phyloP scores from a whole-genome alignment of 306 rosid genomes.

The Cicer cuneatum region DNA sequence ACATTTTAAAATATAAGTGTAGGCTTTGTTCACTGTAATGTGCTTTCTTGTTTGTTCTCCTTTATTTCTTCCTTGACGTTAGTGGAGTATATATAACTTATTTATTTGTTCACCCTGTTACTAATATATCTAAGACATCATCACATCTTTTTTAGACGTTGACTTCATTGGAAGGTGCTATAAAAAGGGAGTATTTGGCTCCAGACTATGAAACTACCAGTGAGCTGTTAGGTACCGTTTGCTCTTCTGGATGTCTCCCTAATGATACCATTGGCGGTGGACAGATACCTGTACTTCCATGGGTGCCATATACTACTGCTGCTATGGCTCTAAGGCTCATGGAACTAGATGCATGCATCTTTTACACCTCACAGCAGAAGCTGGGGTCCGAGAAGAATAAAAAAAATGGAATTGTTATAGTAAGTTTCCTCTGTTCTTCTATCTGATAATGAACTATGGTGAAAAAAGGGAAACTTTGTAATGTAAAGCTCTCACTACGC shows the following conservation, averaged over 20 bases:
- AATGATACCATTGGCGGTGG: conserved; percentile 40
- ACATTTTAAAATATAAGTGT: conserved; percentile 1
- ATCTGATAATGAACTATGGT: conserved; percentile 18
- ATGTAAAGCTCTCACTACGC: background rate
- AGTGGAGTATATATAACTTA: conserved; percentile 4
- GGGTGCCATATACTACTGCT: conserved; percentile 76
- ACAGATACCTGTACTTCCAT: conserved; percentile 62
- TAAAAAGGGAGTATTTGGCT: conserved; percentile 64
- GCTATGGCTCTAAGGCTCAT: conserved; percentile 75
- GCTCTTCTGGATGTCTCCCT: conserved; percentile 44
- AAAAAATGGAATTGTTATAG: conserved; percentile 51
- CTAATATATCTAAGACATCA: conserved; percentile 24
- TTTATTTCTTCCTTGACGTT: background rate
- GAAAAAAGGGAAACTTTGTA: background rate
- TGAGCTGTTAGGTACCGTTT: conserved; percentile 59
- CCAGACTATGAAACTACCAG: conserved; percentile 61
- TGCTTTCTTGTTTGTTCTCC: conserved; percentile 11
- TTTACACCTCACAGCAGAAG: conserved; percentile 59
- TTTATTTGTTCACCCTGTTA: conserved; percentile 28
- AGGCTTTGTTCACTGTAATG: background rate
- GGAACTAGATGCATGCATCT: conserved; percentile 70
- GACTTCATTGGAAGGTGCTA: conserved; percentile 65
- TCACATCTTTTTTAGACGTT: conserved; percentile 54
- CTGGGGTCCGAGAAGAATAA: conserved; percentile 55
- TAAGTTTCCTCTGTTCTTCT: conserved; percentile 50